Percentiles rank a stretch among this genome's conserved stretches.
Evolutionary conservation across 495 filamentous ascomycete species (phyloP).

Genomic region (Pyrenula aspistea): DNA sequence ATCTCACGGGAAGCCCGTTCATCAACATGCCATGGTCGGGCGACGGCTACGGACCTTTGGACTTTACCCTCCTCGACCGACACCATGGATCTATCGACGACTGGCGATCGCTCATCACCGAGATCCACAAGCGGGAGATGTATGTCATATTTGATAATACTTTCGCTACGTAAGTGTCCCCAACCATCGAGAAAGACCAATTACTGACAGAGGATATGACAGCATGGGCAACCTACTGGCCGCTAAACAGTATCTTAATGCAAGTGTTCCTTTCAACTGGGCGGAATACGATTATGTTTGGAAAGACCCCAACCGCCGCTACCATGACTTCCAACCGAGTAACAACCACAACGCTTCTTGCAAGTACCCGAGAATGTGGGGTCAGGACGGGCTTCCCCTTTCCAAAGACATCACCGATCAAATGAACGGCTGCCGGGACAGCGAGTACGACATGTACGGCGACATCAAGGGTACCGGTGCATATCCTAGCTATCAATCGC

Average conservation of each 20-base stretch:
- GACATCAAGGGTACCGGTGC: slow-evolving; percentile 28
- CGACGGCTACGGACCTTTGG: slow-evolving; percentile 26
- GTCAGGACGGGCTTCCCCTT: slow-evolving; percentile 26
- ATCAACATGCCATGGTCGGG: slow-evolving; percentile 31
- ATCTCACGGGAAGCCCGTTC: slow-evolving; percentile 24
- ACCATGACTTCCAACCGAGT: slow-evolving; percentile 25
- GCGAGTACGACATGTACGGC: slow-evolving; percentile 30
- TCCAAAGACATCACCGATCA: slow-evolving; percentile 14
- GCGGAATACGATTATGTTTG: slow-evolving; percentile 30
- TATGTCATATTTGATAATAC: slow-evolving; percentile 30
- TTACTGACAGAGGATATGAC: neutral
- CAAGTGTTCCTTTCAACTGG: slow-evolving; percentile 26
- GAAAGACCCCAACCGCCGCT: slow-evolving; percentile 24
- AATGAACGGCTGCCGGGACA: slow-evolving; percentile 23
- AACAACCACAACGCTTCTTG: slow-evolving; percentile 21
- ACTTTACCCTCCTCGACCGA: slow-evolving; percentile 25
- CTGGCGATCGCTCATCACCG: slow-evolving; percentile 20
- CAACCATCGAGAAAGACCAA: neutral
- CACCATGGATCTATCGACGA: slow-evolving; percentile 25
- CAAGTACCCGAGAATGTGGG: slow-evolving; percentile 24
- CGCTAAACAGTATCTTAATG: slow-evolving; percentile 31
- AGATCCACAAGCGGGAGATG: slow-evolving; percentile 25
- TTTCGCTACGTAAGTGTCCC: slow-evolving; percentile 20
- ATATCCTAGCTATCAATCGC: slow-evolving; percentile 24
- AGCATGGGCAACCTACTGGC: slow-evolving; percentile 35